A percentile compares a stretch with the other conserved stretches of the same genome.
These are phyloP conservation scores for Didymellaceae sp. DNA, from an alignment of 2,329 filamentous ascomycete genomes.

Conservation along the genomic window DNA sequence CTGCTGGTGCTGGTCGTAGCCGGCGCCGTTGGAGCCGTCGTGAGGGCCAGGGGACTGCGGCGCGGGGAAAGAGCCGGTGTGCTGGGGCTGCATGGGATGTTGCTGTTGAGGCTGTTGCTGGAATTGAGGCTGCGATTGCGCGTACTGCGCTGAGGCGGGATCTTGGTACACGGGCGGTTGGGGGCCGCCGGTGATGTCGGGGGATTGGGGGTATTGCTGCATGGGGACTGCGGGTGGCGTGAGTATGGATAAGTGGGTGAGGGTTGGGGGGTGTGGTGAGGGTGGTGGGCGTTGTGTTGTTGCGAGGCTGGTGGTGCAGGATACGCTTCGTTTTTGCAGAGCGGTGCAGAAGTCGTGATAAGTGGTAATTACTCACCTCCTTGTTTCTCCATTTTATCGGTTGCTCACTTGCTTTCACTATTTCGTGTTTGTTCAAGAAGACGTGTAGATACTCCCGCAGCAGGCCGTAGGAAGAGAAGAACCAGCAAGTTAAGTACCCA, in stretches of 20 bases:
- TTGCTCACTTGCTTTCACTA: no score
- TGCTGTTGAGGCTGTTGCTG: slow-evolving; percentile 11
- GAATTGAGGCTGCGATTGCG: slow-evolving; percentile 10
- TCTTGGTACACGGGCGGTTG: slow-evolving; percentile 46
- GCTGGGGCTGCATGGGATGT: background rate
- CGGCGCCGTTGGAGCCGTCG: slow-evolving; percentile 17
- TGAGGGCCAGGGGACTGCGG: slow-evolving; percentile 34
- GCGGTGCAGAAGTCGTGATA: no score
- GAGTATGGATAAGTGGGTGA: slow-evolving; percentile 8
- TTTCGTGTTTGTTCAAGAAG: no score
- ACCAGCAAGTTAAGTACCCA: background rate
- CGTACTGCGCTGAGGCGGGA: slow-evolving; percentile 33
- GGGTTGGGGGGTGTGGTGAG: background rate
- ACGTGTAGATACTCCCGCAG: no score
- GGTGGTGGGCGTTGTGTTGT: background rate
- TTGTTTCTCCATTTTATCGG: slow-evolving; percentile 45
- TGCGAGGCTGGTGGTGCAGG: no score
- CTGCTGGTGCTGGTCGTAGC: no score
- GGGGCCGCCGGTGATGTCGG: slow-evolving; percentile 33
- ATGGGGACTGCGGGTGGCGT: slow-evolving; percentile 43
- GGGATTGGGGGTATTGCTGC: slow-evolving; percentile 46
- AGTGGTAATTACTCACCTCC: slow-evolving; percentile 33
- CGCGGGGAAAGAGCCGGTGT: slow-evolving; percentile 20
- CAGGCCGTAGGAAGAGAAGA: background rate
- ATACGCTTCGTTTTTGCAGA: no score